Percentiles rank a stretch among this genome's conserved stretches.
Evolutionary conservation across 2,329 filamentous ascomycete genomes (phyloP).

Genomic region (Blastomyces silverae): DNA sequence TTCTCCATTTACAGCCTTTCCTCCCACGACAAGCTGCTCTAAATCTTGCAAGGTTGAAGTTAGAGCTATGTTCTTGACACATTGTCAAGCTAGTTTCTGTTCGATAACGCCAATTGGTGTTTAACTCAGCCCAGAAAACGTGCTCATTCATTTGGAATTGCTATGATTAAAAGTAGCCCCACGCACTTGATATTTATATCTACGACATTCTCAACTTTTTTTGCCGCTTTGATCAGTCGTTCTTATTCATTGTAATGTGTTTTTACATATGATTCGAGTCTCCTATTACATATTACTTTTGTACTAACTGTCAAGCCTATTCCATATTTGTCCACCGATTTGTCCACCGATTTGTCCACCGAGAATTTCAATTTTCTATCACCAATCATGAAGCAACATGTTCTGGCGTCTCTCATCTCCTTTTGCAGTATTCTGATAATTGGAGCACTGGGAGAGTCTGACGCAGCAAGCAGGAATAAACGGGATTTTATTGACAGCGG

Average conservation of each 20-base stretch:
- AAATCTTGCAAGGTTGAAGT: neutral
- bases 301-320: neutral
- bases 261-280: neutral
- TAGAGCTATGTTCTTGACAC: neutral
- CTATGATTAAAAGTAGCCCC: neutral
- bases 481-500: conserved; percentile 13
- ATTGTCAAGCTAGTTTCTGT: neutral
- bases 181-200: neutral
- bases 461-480: neutral
- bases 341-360: neutral
- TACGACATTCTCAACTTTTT: neutral
- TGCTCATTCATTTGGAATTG: neutral
- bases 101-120: neutral
- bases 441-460: conserved; percentile 7
- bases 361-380: neutral
- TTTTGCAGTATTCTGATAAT: conserved; percentile 3
- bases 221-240: neutral
- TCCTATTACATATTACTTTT: neutral
- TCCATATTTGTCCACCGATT: too few relatives aligned
- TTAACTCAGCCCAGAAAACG: neutral
- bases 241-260: neutral
- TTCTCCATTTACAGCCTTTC: neutral
- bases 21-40: neutral
- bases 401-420: neutral
- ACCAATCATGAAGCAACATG: neutral